Evolutionary conservation across 805 yeast species (phyloP).

Genomic region (Candida boleticola): DNA sequence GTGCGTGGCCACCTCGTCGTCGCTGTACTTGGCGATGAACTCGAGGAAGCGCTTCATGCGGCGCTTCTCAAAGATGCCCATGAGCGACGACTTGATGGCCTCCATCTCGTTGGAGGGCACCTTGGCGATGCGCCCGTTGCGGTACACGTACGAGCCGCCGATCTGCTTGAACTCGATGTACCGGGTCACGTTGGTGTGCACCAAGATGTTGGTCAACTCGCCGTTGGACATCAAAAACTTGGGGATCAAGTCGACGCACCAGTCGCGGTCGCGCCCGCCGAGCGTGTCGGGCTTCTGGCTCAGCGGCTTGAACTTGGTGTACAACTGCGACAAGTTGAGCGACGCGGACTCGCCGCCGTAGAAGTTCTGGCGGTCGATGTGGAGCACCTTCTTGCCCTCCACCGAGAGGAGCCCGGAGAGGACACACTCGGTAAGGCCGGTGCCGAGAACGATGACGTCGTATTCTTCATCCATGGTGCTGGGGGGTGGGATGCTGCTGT

Average conservation of each 20-base stretch:
- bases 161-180: conserved; percentile 96
- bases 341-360: conserved; percentile 95
- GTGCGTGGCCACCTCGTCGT: conserved; percentile 75
- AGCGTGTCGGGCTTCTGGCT: conserved; percentile 64
- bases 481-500: neutral
- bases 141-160: conserved; percentile 91
- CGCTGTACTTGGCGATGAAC: conserved; percentile 79
- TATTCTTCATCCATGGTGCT: conserved; percentile 83
- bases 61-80: conserved; percentile 96
- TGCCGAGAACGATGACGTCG: conserved; percentile 94
- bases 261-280: conserved; percentile 90
- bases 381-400: conserved; percentile 97
- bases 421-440: conserved; percentile 95
- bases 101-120: conserved; percentile 92
- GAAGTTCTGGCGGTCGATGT: conserved; percentile 93
- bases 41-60: conserved; percentile 91
- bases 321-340: conserved; percentile 64
- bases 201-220: conserved; percentile 90
- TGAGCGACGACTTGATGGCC: conserved; percentile 85
- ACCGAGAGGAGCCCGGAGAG: conserved; percentile 91
- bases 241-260: conserved; percentile 97
- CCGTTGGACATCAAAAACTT: conserved; percentile 98
- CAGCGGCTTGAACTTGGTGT: conserved; percentile 80
- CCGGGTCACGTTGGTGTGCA: conserved; percentile 93
- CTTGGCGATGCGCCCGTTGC: conserved; percentile 87